Evolutionary conservation across 805 yeast species (phyloP), one percentile per base, ranked within the genome.

Genomic region (Myxozyma udenii): DNA sequence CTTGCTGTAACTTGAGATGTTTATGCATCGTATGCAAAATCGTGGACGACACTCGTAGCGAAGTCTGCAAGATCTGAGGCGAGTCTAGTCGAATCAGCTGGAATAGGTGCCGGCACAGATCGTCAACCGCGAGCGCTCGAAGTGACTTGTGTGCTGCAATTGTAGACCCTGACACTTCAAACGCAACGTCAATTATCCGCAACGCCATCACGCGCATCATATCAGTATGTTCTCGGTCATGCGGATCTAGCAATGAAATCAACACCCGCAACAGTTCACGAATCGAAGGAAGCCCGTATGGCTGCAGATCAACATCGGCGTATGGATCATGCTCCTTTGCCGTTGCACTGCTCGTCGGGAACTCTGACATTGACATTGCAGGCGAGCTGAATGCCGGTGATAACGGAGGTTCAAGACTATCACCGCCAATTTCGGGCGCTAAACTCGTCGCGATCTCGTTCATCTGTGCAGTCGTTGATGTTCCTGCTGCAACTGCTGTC

Each of bases 181-280:
- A 75, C 0, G 95, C 85, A 0, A 84, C 83, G 48, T 81, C 83
- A 37, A 93, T 74, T 37, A 91, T 76, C 25, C 83, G 78, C 33
- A 93, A 70, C 0, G 96, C 93, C 70, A 91, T 81, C 12, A 87
- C 83, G 50, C 95, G 78, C 0, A 96, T 83, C 24, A 87, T 77
- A 66, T 91, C 96, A 56, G 91, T 86, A 63, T 88, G 93, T 62
- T 86, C 88, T 62, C 80, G 79, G 64, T 85, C 87, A 62, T 87
- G 85, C 0, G 96, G 95, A 9, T 93, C 82, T 30, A 90, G 75
- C 68, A 90, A 80, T 1, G 93, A 84, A 12, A 88, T 78, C 37
- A 91, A 74, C 33, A 87, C 82, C 11, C 83, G 82, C 58, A 89
- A 68, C 60, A 84, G 85, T 62, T 87, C 95, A 60, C 84, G 80